phyloP scores from a whole-genome alignment of 805 yeast species.

The Yamadazyma insecticola region DNA sequence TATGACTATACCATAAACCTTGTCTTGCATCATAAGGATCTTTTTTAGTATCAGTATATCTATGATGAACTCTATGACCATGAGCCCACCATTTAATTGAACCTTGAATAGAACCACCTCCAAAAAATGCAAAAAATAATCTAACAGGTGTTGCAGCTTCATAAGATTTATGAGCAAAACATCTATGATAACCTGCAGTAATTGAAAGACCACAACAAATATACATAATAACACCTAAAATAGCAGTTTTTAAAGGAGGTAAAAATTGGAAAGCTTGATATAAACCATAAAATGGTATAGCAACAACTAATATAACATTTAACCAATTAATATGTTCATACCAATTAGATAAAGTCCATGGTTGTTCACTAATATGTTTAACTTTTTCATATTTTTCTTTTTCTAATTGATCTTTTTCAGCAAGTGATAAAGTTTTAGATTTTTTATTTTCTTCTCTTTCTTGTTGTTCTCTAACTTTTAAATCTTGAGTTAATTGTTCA shows the following conservation, averaged over 20 bases:
- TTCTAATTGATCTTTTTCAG: conserved; percentile 35
- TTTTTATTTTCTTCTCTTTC: not conserved
- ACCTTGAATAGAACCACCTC: conserved; percentile 81
- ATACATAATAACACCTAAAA: conserved; percentile 52
- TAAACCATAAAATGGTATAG: conserved; percentile 56
- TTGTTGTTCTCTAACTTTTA: conserved; percentile 26
- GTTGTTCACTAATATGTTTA: conserved; percentile 68
- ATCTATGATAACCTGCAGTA: conserved; percentile 81
- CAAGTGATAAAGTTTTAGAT: conserved; percentile 14
- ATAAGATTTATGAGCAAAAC: conserved; percentile 74
- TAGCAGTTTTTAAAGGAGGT: conserved; percentile 47
- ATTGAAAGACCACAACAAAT: conserved; percentile 65
- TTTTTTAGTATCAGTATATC: conserved; percentile 78
- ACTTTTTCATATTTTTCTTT: conserved; percentile 34
- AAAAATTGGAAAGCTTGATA: conserved; percentile 41
- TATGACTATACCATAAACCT: conserved; percentile 80
- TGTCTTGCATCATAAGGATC: conserved; percentile 84
- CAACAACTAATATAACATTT: conserved; percentile 59
- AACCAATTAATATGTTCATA: conserved; percentile 74
- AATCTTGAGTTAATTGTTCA: conserved; percentile 52
- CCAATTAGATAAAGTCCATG: conserved; percentile 75
- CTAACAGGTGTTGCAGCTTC: conserved; percentile 58
- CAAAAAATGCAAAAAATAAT: conserved; percentile 67
- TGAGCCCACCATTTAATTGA: conserved; percentile 90
- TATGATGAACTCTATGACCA: conserved; percentile 79